phyloP scores from a whole-genome alignment of 2,329 filamentous ascomycete species.

The Fusarium acutatum region DNA sequence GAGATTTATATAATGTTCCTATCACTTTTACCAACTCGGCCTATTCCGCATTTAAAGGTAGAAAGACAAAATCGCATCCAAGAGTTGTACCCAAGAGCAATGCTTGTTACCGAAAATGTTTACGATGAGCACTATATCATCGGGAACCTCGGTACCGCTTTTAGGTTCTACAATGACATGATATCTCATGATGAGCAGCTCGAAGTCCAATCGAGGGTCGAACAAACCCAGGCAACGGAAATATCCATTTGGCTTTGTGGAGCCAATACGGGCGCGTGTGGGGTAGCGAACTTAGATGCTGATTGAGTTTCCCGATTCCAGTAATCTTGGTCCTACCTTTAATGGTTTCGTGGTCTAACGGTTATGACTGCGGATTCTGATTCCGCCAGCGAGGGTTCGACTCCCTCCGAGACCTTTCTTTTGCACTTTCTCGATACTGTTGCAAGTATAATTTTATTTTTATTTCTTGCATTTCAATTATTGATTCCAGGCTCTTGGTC shows the following conservation, averaged over 20 bases:
- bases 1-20: neutral
- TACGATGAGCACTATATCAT: accelerated
- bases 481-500: too few species aligned
- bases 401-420: neutral
- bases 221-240: neutral
- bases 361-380: neutral
- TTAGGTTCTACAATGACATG: accelerated
- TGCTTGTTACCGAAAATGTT: accelerated
- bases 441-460: neutral
- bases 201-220: accelerated
- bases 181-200: neutral
- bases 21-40: neutral
- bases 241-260: neutral
- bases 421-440: neutral
- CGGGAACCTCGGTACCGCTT: too few species aligned
- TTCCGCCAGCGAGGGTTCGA: neutral
- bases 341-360: neutral
- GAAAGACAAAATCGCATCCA: too few species aligned
- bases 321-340: neutral
- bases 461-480: neutral
- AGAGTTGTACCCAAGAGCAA: too few species aligned
- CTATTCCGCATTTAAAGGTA: too few species aligned
- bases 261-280: accelerated
- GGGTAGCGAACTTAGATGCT: neutral
- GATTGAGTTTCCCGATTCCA: neutral